Base-by-base conservation (phyloP, 495 filamentous ascomycete genomes). In the Neurospora sp. region DNA sequence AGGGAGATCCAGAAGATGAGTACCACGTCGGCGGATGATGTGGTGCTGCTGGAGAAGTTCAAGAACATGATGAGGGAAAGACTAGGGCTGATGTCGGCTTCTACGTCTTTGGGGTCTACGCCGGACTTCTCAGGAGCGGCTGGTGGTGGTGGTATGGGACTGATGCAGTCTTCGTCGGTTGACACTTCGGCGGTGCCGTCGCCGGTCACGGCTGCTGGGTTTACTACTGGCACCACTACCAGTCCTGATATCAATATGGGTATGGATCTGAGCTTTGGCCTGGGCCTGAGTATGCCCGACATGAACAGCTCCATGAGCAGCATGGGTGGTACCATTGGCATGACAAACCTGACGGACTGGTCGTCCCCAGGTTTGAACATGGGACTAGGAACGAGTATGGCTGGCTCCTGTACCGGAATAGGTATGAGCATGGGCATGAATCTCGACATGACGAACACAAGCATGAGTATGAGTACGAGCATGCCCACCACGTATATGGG, bases 1-100 rank as follows among this genome's bases (percentile, higher is more conserved):
- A 76, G 84, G 17, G 80, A 81, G 62, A 84, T 88, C 40, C 69
- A 85, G 69, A 78, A 81, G 39, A 78, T 77, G 72, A 74, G 77
- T 28, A 74, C 66, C 28, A 87, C 86, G 13, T 75, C 85, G 28
- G 86, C 85, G 9, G 87, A 88, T 59, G 86, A 88, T 75, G 74
- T 70, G 24, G 78, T 82, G 11, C 73, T 88, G 21, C 77, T 88
- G 42, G 83, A 78, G 36, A 85, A 82, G 74, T 88, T 88, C 79
- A 86, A 83, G 75, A 77, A 77, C 28, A 78, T 86, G 74, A 76
- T 79, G 74, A 74, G 40, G 73, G 69, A 34, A 38, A 72, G 73
- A 28, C 13, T 77, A 31, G 71, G 74, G 11, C 59, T 75, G 42
- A n/a, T 34, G 3, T 4, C 38, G 37, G 17, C 7, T 21, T 28